A percentile compares a stretch with the other conserved stretches of the same genome.
These are phyloP conservation scores for Cordyceps pruinosa DNA, from an alignment of 2,329 filamentous ascomycete species.

Conservation along the genomic window DNA sequence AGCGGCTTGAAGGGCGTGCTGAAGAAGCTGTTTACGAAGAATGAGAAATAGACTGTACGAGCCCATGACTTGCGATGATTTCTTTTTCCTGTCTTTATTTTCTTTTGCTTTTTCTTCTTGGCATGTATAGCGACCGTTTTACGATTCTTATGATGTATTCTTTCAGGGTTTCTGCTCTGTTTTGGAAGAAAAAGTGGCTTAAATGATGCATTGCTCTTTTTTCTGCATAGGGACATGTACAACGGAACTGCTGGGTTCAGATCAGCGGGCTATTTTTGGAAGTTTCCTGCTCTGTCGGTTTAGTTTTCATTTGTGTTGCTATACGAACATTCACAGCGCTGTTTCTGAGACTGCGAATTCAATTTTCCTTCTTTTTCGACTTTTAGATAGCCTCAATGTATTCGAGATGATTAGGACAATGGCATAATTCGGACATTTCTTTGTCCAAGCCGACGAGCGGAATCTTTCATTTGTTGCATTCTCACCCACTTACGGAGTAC, in stretches of 20 bases:
- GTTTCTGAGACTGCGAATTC: not conserved
- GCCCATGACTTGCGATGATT: conserved; percentile 8
- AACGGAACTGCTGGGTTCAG: conserved; percentile 1
- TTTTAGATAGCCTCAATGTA: not conserved
- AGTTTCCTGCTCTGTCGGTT: not conserved
- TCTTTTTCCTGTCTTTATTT: no score
- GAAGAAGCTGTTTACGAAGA: conserved; percentile 24
- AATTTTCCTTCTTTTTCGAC: not conserved
- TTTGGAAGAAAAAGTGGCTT: not conserved
- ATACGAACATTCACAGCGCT: not conserved
- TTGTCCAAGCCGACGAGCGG: no score
- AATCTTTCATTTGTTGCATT: not conserved
- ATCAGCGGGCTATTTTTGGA: conserved; percentile 15
- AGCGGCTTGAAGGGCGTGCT: conserved; percentile 24
- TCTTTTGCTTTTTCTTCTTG: no score
- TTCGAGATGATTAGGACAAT: no score
- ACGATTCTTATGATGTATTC: conserved; percentile 16
- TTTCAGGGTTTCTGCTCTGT: conserved; percentile 9
- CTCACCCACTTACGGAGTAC: not conserved
- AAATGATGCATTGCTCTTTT: not conserved
- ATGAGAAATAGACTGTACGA: conserved; percentile 15
- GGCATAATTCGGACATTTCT: no score
- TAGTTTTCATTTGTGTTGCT: not conserved
- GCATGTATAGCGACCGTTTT: not conserved
- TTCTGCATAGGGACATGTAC: not conserved